These are phyloP conservation scores for Pythium angustatum DNA, from an alignment of 352 stramenopile genomes.

Conservation along the genomic window DNA sequence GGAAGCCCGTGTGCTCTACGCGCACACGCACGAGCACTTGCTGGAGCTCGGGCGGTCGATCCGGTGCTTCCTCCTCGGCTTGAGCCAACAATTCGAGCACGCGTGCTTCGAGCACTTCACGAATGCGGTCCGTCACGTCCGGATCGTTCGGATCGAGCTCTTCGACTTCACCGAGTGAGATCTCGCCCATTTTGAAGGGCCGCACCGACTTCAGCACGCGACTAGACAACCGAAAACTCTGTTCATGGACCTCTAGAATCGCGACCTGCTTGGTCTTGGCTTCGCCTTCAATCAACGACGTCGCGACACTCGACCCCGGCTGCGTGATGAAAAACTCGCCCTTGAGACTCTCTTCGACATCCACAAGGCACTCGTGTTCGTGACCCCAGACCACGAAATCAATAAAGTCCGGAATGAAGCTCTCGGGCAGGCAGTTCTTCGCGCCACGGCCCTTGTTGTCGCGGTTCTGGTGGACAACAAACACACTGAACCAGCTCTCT, in stretches of 20 bases:
- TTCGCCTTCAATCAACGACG: constrained; percentile 91
- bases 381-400: constrained; percentile 97
- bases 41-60: constrained; percentile 35
- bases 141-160: constrained; percentile 92
- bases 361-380: constrained; percentile 98
- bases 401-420: constrained; percentile 98
- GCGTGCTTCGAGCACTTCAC: constrained; percentile 57
- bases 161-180: constrained; percentile 86
- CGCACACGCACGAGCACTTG: constrained; percentile 82
- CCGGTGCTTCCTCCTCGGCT: constrained; percentile 44
- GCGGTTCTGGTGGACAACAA: constrained; percentile 99
- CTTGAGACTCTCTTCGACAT: constrained; percentile 92
- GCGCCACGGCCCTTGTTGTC: constrained; percentile 88
- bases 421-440: constrained; percentile 98
- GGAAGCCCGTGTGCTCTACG: constrained; percentile 90
- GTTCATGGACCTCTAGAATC: constrained; percentile 86
- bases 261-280: constrained; percentile 84
- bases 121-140: constrained; percentile 71
- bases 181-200: constrained; percentile 92
- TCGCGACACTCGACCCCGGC: constrained; percentile 96
- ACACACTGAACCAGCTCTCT: constrained; percentile 97
- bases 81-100: constrained; percentile 74
- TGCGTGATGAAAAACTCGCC: constrained; percentile 97
- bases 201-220: constrained; percentile 90
- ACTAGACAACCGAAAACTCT: constrained; percentile 89